Conservation (phyloP, 108 stramenopile genomes). For the Chaetoceros muelleri region DNA sequence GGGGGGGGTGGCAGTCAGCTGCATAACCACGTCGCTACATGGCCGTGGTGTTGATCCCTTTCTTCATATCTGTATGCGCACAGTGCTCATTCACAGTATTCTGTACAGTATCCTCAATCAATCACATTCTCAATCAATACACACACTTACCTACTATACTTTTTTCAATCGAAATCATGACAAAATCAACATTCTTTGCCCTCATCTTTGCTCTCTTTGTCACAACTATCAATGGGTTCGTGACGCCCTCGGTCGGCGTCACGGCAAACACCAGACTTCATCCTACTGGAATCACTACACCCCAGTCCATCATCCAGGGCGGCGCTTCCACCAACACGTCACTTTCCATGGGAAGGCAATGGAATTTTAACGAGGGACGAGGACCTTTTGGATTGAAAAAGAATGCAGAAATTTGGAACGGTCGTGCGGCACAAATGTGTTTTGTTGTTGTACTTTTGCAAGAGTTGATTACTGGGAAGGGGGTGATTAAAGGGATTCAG, state of each 20-base stretch:
- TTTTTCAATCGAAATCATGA: slow-evolving; percentile 1
- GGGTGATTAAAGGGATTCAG: slow-evolving; percentile 56
- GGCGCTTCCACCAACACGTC: background rate
- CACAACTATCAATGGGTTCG: background rate
- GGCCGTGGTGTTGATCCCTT: too few relatives aligned
- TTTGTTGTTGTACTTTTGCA: slow-evolving; percentile 57
- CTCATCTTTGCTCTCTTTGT: background rate
- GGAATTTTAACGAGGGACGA: slow-evolving; percentile 87
- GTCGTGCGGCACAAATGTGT: slow-evolving; percentile 73
- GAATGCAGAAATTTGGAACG: slow-evolving; percentile 91
- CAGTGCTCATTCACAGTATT: too few relatives aligned
- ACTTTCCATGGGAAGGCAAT: slow-evolving; percentile 22
- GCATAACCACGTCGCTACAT: too few relatives aligned
- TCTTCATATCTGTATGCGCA: too few relatives aligned
- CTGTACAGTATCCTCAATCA: too few relatives aligned
- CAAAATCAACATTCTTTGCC: background rate
- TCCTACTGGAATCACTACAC: too few relatives aligned
- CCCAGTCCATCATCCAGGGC: too few relatives aligned
- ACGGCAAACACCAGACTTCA: background rate
- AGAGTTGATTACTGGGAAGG: slow-evolving; percentile 70
- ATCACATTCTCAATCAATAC: too few relatives aligned
- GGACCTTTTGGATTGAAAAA: slow-evolving; percentile 74
- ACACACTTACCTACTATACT: too few relatives aligned
- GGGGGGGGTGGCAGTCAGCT: too few relatives aligned
- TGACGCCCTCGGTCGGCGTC: background rate